A percentile compares a stretch with the other conserved stretches of the same genome.
These are phyloP conservation scores for Viridothelium virens DNA, from an alignment of 495 filamentous ascomycete species.

Conservation along the genomic window DNA sequence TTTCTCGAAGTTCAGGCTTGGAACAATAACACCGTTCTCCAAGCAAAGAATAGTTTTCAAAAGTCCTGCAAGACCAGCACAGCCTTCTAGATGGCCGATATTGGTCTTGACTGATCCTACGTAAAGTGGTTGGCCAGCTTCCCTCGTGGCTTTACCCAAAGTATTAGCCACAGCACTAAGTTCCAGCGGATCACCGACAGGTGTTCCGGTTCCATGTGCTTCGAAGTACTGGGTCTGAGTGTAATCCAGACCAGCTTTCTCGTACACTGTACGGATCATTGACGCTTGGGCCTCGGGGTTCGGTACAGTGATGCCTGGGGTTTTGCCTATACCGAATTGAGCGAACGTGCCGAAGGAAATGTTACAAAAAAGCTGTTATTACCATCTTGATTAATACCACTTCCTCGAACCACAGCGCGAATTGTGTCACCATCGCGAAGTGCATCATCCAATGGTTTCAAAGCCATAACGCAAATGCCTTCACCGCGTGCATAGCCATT, in stretches of 20 bases:
- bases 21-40: slow-evolving; percentile 46
- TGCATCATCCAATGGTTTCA: slow-evolving; percentile 38
- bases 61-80: slow-evolving; percentile 49
- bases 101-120: slow-evolving; percentile 56
- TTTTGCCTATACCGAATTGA: not conserved
- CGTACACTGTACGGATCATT: slow-evolving; percentile 14
- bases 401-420: slow-evolving; percentile 23
- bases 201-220: slow-evolving; percentile 16
- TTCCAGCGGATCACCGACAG: slow-evolving; percentile 16
- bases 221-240: slow-evolving; percentile 15
- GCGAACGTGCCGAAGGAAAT: not conserved
- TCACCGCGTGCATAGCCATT: slow-evolving; percentile 39
- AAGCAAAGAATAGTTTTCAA: slow-evolving; percentile 54
- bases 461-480: slow-evolving; percentile 31
- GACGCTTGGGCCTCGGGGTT: slow-evolving; percentile 12
- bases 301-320: slow-evolving; percentile 13
- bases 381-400: slow-evolving; percentile 17
- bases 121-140: slow-evolving; percentile 8
- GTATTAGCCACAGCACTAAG: slow-evolving; percentile 4
- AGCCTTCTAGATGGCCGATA: slow-evolving; percentile 52
- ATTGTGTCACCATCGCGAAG: slow-evolving; percentile 35
- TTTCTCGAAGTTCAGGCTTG: slow-evolving; percentile 37
- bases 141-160: slow-evolving; percentile 11
- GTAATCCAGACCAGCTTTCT: slow-evolving; percentile 13
- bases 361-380: not conserved